Evolutionary conservation across 441 rosid species (phyloP), one percentile per base, ranked within the genome.

Genomic region (Viola pubescens): DNA sequence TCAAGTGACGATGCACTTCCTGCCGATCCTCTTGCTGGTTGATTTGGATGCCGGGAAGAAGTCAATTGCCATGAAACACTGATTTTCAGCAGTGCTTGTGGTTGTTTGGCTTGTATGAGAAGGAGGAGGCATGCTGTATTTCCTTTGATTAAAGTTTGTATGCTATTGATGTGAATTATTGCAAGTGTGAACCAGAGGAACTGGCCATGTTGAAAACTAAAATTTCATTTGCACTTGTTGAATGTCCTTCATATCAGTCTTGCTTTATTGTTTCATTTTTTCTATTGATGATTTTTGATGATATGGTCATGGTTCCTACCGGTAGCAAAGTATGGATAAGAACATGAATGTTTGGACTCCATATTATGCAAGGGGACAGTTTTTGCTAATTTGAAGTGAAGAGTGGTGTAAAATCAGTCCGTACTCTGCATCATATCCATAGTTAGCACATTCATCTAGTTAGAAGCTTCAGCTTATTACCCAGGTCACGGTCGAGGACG

Each of bases 231-330:
- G 40, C n/a, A 13, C 44, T 37, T 3, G 59, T 37, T 67, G 12
- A 68, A 50, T 44, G 48, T 44, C 61, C 19, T 39, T 37, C 6
- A 10, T 44, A 43, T 59, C 52, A 11, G 2, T 54, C 11, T 55
- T 61, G 37, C 19, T 52, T 9, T 26, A 26, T 44, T 37, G n/a
- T 4, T 45, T 46, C 10, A 11, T 45, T 13, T 46, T 10, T 3
- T 14, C 34, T 26, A 26, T 26, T 26, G 34, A 26, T 26, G 2
- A 26, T 26, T 26, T 26, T 26, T 26, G 34, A 26, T 1, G 34
- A 26, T 26, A 16, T 16, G 19, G 19, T 16, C 19, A 16, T 16
- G 19, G 19, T 16, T 16, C 19, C 19, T 16, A 16, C 19, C 19
- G 19, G 19, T 16, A 16, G 19, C 19, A 16, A 16, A 16, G 19